Evolutionary conservation across 2,329 filamentous ascomycete genomes (phyloP).

Genomic region (Pezicula rhizophila): DNA sequence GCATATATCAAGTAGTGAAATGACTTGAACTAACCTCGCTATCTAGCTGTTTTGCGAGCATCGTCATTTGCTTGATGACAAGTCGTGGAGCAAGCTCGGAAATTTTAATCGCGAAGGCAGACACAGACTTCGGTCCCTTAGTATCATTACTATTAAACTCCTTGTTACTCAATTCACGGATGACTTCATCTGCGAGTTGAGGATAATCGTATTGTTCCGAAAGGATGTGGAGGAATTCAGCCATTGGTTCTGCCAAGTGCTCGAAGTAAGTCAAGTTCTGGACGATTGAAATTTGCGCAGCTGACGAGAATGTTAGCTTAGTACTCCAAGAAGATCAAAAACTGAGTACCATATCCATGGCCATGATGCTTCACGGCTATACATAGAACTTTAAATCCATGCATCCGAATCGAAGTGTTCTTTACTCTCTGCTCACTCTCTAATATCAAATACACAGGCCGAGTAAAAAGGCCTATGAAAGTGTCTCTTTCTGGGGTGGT

Average conservation of each 20-base stretch:
- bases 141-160: slow-evolving; percentile 97
- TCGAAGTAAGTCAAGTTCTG: slow-evolving; percentile 98
- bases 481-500: slow-evolving; percentile 96
- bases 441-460: slow-evolving; percentile 87
- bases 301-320: slow-evolving; percentile 40
- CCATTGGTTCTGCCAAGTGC: slow-evolving; percentile 98
- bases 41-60: slow-evolving; percentile 89
- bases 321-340: background rate
- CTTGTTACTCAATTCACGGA: slow-evolving; percentile 92
- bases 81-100: slow-evolving; percentile 87
- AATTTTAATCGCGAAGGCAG: slow-evolving; percentile 84
- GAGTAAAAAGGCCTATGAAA: slow-evolving; percentile 84
- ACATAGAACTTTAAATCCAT: slow-evolving; percentile 93
- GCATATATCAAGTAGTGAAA: background rate
- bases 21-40: slow-evolving; percentile 65
- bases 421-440: slow-evolving; percentile 94
- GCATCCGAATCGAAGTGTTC: slow-evolving; percentile 84
- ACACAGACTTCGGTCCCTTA: slow-evolving; percentile 92
- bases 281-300: slow-evolving; percentile 94
- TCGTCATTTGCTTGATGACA: slow-evolving; percentile 96
- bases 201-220: slow-evolving; percentile 97
- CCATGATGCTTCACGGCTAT: slow-evolving; percentile 97
- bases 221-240: slow-evolving; percentile 92
- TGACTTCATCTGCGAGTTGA: slow-evolving; percentile 86
- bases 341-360: slow-evolving; percentile 77